These are phyloP conservation scores for Herpotrichia juniperi DNA, from an alignment of 2,329 filamentous ascomycete species.

Conservation along the genomic window DNA sequence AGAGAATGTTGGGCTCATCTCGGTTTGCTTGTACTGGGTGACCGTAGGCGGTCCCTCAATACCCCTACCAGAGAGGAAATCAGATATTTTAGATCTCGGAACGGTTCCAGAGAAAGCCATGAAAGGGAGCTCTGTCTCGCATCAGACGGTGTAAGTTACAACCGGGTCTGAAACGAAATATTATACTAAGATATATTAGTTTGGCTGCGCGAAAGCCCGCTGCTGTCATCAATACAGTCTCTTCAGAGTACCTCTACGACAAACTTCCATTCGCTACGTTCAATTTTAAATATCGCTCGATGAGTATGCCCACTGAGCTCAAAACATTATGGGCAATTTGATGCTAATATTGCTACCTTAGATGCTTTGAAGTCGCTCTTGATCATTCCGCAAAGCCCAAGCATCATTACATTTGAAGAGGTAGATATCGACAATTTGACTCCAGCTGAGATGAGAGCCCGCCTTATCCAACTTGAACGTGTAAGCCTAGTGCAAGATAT, in stretches of 20 bases:
- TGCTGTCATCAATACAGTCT: too few species aligned
- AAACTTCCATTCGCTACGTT: slow-evolving; percentile 18
- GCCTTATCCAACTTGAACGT: slow-evolving; percentile 19
- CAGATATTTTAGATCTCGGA: not conserved
- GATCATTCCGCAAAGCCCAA: slow-evolving; percentile 36
- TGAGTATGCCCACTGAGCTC: slow-evolving; percentile 9
- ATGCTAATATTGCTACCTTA: not conserved
- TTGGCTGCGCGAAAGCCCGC: not conserved
- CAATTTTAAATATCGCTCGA: slow-evolving; percentile 28
- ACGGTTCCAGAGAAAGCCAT: slow-evolving; percentile 6
- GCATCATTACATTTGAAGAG: slow-evolving; percentile 24
- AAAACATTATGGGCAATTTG: not conserved
- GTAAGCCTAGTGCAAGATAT: too few species aligned
- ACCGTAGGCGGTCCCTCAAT: too few species aligned
- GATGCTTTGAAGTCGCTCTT: slow-evolving; percentile 37
- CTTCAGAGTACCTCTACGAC: not conserved
- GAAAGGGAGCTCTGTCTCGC: slow-evolving; percentile 6
- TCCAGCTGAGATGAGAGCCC: slow-evolving; percentile 21
- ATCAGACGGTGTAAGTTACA: slow-evolving; percentile 2
- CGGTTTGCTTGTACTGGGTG: not conserved
- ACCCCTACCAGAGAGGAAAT: too few species aligned
- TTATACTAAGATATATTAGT: not conserved
- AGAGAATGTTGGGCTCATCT: not conserved
- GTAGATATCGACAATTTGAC: slow-evolving; percentile 14
- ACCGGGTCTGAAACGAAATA: not conserved